Base-by-base conservation (phyloP, 2,329 filamentous ascomycete species). In the Cercospora janseana region DNA sequence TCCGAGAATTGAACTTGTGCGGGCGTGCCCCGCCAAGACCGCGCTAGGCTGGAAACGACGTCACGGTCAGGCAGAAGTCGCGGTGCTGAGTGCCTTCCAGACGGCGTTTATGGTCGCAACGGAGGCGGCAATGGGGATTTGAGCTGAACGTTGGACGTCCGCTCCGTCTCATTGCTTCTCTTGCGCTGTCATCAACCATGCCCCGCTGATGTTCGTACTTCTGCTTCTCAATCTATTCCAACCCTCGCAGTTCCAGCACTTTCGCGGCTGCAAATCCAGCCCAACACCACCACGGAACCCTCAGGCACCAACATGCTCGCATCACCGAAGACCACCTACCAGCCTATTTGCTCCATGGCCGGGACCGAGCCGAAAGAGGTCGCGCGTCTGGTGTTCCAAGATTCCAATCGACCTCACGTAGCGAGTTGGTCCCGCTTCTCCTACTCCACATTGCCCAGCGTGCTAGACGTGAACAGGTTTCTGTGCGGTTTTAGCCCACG, bases 1-100 rank as follows among this genome's bases (percentile, higher is more conserved):
- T 49, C 51, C 20, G 27, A 43, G 51, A 53, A 53, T 49, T 44
- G 46, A 42, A 46, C 41, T 45, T 46, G 51, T 49, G 50, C 41
- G 51, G 40, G 51, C 34, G 37, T 24, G 20, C 28, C 26, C 38
- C 46, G 46, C 51, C 46, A 52, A 49, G 51, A 34, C 18, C 32
- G 41, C 40, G 49, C 49, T 52, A 52, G 45, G 23, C 24, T 42
- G 20, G 6, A 34, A 29, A 40, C 27, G 27, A 46, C 46, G 45
- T 49, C 51, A 53, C 32, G n/a, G n/a, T n/a, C 27, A 23, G 26
- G 13, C 37, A 47, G 34, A 47, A 47, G 44, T 47, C 44, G 44
- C 34, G 16, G 44, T 47, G 31, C 27, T 29, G 18, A 7, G 34
- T 27, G 24, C 16, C 20, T 49, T 37, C 37, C 20, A 13, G 4